These are phyloP conservation scores for Beauveria scarabaeidicola DNA, from an alignment of 2,329 filamentous ascomycete species.

Conservation along the genomic window DNA sequence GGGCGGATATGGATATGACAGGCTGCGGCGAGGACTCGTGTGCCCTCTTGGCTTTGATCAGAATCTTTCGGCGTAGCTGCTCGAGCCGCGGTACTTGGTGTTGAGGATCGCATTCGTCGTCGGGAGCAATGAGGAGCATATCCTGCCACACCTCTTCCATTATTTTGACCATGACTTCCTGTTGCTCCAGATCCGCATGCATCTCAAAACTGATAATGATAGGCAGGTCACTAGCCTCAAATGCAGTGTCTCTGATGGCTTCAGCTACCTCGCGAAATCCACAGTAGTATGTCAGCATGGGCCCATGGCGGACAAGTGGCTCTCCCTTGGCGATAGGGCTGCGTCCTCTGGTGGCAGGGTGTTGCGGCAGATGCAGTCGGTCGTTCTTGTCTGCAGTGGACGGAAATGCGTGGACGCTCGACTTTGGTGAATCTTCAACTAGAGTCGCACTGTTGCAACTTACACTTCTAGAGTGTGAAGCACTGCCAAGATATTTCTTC, in stretches of 20 bases:
- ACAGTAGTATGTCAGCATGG: constrained; percentile 78
- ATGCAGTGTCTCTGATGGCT: constrained; percentile 70
- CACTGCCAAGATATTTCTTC: constrained; percentile 22
- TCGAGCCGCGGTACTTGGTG: constrained; percentile 59
- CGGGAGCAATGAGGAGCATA: constrained; percentile 56
- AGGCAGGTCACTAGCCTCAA: constrained; percentile 65
- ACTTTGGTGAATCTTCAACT: constrained; percentile 23
- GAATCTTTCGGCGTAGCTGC: constrained; percentile 69
- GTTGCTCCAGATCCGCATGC: constrained; percentile 72
- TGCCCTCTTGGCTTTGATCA: constrained; percentile 69
- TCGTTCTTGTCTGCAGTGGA: constrained; percentile 28
- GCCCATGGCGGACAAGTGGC: constrained; percentile 73
- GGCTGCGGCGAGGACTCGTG: constrained; percentile 20
- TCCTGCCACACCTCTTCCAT: constrained; percentile 84
- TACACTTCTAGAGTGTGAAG: constrained; percentile 29
- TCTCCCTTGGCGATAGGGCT: constrained; percentile 42
- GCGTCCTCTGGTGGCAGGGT: constrained; percentile 17
- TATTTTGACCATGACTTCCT: constrained; percentile 86
- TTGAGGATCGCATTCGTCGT: constrained; percentile 41
- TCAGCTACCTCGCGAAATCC: constrained; percentile 80
- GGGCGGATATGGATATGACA: constrained; percentile 9
- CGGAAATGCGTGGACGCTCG: constrained; percentile 20
- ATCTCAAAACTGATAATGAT: constrained; percentile 91
- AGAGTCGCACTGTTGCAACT: constrained; percentile 28
- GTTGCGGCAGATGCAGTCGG: constrained; percentile 23